Percentiles rank a stretch among this genome's conserved stretches.
Evolutionary conservation across 1,139 yeast genomes (phyloP).

Genomic region (Hansenula sp.): DNA sequence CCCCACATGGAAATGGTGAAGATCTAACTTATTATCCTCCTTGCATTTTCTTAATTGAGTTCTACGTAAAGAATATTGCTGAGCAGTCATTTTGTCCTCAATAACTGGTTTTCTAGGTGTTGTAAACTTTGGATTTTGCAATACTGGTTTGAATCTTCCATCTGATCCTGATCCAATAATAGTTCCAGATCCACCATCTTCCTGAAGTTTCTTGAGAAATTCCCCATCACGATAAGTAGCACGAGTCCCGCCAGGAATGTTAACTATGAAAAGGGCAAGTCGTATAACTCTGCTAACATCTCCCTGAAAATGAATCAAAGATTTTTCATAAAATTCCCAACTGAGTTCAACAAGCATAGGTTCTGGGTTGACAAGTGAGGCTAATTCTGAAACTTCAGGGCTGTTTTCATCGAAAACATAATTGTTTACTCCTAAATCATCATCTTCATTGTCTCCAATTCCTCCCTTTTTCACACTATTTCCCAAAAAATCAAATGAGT

Average conservation of each 20-base stretch:
- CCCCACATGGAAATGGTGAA: constrained; percentile 42
- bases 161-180: neutral
- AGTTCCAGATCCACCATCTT: neutral
- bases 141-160: neutral
- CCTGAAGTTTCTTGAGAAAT: neutral
- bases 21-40: constrained; percentile 33
- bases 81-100: constrained; percentile 3
- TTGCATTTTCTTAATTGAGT: constrained; percentile 8
- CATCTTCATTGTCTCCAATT: neutral
- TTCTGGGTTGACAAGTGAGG: constrained; percentile 11
- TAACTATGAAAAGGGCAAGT: constrained; percentile 26
- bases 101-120: neutral
- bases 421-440: neutral
- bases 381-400: constrained; percentile 13
- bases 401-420: constrained; percentile 8
- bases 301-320: constrained; percentile 36
- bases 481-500: neutral
- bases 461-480: neutral
- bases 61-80: constrained; percentile 7
- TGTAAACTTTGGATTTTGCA: neutral
- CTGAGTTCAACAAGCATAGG: constrained; percentile 9
- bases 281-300: constrained; percentile 32
- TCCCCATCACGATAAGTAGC: constrained; percentile 11
- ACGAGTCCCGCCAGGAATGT: constrained; percentile 20
- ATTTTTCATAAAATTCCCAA: constrained; percentile 31